These are phyloP conservation scores for Nyssa sinensis DNA, from an alignment of 148 eudicot genomes.

Conservation along the genomic window DNA sequence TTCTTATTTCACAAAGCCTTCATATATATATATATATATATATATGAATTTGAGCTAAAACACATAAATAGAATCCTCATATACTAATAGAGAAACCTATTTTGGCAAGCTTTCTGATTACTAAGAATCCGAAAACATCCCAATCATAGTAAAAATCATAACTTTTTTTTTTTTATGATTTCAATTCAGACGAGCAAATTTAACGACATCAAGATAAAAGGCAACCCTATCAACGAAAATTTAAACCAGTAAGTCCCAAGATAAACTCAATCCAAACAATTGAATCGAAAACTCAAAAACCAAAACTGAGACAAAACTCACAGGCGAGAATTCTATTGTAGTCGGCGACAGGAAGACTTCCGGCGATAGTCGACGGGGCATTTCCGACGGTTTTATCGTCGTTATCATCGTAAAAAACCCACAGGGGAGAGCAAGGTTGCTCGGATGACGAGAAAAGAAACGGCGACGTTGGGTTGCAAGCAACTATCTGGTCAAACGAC, in stretches of 20 bases:
- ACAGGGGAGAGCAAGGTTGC: slow-evolving; percentile 69
- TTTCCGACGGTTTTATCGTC: slow-evolving; percentile 22
- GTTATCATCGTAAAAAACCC: slow-evolving; percentile 52
- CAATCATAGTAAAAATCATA: no score
- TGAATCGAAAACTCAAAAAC: background rate
- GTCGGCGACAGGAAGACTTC: slow-evolving; percentile 25
- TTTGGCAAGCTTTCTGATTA: background rate
- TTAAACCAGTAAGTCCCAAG: background rate
- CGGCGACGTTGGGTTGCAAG: slow-evolving; percentile 35
- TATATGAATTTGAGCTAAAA: background rate
- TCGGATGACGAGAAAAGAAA: slow-evolving; percentile 38
- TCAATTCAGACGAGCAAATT: background rate
- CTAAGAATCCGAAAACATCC: background rate
- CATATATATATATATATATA: no score
- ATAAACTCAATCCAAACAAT: no score
- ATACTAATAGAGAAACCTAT: background rate
- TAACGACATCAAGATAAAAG: background rate
- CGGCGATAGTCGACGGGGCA: slow-evolving; percentile 14
- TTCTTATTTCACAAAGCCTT: no score
- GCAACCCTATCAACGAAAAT: background rate
- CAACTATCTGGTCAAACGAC: slow-evolving; percentile 71
- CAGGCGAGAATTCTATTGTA: slow-evolving; percentile 31
- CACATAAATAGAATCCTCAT: background rate
- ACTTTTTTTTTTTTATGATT: background rate
- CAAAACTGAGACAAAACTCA: slow-evolving; percentile 22